Percentiles rank a stretch among this genome's conserved stretches.
These are phyloP conservation scores for Tephrocybe rancida DNA, from an alignment of 768 basidiomycete genomes.

Conservation along the genomic window DNA sequence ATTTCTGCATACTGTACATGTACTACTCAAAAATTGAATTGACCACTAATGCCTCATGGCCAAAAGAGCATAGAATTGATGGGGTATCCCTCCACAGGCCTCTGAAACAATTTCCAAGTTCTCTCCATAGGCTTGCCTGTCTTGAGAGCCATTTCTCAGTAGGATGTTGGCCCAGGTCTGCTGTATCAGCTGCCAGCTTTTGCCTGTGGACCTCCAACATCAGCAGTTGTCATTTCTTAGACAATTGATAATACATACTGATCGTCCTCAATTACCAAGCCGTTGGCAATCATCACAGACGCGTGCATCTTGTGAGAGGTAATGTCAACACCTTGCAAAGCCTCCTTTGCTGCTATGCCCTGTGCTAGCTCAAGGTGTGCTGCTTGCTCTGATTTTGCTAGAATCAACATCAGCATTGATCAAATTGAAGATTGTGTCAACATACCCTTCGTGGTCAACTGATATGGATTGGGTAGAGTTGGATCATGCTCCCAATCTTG, in stretches of 20 bases:
- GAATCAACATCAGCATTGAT: not conserved
- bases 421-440: not conserved
- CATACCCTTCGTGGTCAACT: not conserved
- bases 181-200: not conserved
- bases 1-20: no score
- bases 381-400: not conserved
- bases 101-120: no score
- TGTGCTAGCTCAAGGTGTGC: not conserved
- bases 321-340: not conserved
- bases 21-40: no score
- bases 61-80: no score
- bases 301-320: not conserved
- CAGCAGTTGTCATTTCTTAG: not conserved
- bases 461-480: not conserved
- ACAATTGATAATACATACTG: not conserved
- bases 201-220: not conserved
- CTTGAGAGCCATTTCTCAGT: not conserved
- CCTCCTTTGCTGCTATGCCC: not conserved
- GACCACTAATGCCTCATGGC: no score
- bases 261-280: not conserved
- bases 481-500: not conserved
- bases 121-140: no score
- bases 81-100: no score
- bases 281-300: conserved; percentile 1
- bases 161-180: not conserved